These are phyloP conservation scores for Apiospora sp. DNA, from an alignment of 2,329 filamentous ascomycete genomes.

Conservation along the genomic window DNA sequence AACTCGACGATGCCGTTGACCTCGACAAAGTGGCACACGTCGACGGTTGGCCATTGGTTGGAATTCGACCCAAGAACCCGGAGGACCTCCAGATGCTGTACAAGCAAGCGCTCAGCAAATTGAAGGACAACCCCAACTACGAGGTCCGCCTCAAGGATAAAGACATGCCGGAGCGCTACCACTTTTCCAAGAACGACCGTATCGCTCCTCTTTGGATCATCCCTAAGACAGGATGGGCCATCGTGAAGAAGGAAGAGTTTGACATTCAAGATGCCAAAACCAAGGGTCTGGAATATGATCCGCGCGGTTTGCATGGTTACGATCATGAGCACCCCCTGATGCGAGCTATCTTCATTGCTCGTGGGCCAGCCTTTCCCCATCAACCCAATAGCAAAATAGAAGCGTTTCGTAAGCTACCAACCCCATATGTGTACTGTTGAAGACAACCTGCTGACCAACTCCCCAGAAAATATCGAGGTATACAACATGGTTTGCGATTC, in stretches of 20 bases:
- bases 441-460: constrained; percentile 20
- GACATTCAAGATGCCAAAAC: constrained; percentile 72
- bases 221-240: constrained; percentile 90
- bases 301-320: constrained; percentile 89
- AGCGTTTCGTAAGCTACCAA: constrained; percentile 77
- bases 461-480: constrained; percentile 86
- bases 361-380: constrained; percentile 92
- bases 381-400: constrained; percentile 80
- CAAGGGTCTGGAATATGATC: constrained; percentile 75
- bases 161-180: constrained; percentile 91
- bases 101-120: constrained; percentile 63
- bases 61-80: constrained; percentile 79
- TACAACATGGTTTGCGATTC: constrained; percentile 96
- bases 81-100: constrained; percentile 74
- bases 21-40: constrained; percentile 78
- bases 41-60: constrained; percentile 94
- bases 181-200: constrained; percentile 86
- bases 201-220: constrained; percentile 97
- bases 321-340: constrained; percentile 95
- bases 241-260: constrained; percentile 83
- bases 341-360: constrained; percentile 92
- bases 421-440: background rate
- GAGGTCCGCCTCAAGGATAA: constrained; percentile 87
- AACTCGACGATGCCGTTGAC: constrained; percentile 90
- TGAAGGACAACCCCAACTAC: constrained; percentile 71